A percentile compares a stretch with the other conserved stretches of the same genome.
Conservation (phyloP, 2,329 filamentous ascomycete species). For the Verticillium klebahnii region DNA sequence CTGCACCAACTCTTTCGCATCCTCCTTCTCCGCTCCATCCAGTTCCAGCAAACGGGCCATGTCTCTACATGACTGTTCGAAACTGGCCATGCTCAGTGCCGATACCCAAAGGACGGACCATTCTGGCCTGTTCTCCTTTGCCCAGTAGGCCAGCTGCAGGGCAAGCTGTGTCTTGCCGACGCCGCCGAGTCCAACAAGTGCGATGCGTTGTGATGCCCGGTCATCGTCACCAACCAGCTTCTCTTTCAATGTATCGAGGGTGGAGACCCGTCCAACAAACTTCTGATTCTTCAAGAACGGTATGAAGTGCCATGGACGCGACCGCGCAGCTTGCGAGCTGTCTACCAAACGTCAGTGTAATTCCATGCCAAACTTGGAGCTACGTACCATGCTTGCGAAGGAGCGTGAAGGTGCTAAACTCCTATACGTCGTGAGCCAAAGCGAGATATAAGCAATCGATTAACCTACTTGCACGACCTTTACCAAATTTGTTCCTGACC, state of each 20-base stretch:
- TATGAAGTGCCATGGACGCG: no score
- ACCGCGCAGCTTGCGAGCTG: no score
- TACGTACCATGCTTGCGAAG: no score
- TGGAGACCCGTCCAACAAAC: background rate
- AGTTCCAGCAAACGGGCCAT: constrained; percentile 14
- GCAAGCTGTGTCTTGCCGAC: constrained; percentile 7
- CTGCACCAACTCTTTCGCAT: constrained; percentile 17
- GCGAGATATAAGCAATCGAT: background rate
- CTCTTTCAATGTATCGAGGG: background rate
- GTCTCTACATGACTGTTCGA: constrained; percentile 19
- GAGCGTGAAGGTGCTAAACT: no score
- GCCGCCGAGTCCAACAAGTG: constrained; percentile 1
- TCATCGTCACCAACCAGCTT: background rate
- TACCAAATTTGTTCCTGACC: no score
- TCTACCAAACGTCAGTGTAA: no score
- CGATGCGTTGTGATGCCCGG: background rate
- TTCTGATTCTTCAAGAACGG: background rate
- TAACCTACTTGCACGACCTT: background rate
- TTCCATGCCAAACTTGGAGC: no score
- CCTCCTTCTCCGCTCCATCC: constrained; percentile 7
- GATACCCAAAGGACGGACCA: no score
- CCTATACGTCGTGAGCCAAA: background rate
- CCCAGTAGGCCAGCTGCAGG: background rate
- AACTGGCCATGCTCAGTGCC: background rate
- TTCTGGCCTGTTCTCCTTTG: background rate